Base-by-base conservation (phyloP, 2,329 filamentous ascomycete genomes). In the Didymella sp. region DNA sequence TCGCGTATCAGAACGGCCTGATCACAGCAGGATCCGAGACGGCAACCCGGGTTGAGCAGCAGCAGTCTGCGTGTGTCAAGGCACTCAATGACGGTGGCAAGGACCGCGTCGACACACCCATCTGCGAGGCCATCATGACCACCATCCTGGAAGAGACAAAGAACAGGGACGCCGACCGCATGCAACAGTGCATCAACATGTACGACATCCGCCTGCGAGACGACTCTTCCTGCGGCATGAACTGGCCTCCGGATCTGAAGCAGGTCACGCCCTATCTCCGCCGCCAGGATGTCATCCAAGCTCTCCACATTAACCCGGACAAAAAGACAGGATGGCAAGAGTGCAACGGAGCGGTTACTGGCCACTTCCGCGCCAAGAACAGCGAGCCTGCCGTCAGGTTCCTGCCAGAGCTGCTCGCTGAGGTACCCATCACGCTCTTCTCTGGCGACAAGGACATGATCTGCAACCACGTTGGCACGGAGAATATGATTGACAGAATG, bases 401-500 rank as follows among this genome's bases (percentile, higher is more conserved):
- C 3, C 81, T 99, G 2, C 94, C 95, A 0, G 88, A 85, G 3
- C 78, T 99, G 17, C 82, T 99, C 9, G 83, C 88, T 62, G 83
- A 95, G 55, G 78, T 98, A 9, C 89, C 89, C 1, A 84, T 96
- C 37, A 79, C 96, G 1, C 85, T 99, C 19, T 99, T 98, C 79
- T 97, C 92, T 2, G 95, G 95, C 49, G 90, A 93, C 59, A 87
- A 96, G 69, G 95, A 99, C 74, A 80, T 98, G 22, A 98, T 99
- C 67, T 99, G 95, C 84, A 99, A 99, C 75, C 92, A 99, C 73
- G 79, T 97, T 27, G 95, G 95, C 56, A 99, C 95, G 0, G 95
- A 99, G 74, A 85, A 90, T 25, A 77, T 99, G 65, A 96, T 99
- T 71, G 87, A 89, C 75, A 93, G 92, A 70, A 87, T 99, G 86